Evolutionary conservation across 1,284 basidiomycete species (phyloP).

Genomic region (Ceratobasidium sp.): DNA sequence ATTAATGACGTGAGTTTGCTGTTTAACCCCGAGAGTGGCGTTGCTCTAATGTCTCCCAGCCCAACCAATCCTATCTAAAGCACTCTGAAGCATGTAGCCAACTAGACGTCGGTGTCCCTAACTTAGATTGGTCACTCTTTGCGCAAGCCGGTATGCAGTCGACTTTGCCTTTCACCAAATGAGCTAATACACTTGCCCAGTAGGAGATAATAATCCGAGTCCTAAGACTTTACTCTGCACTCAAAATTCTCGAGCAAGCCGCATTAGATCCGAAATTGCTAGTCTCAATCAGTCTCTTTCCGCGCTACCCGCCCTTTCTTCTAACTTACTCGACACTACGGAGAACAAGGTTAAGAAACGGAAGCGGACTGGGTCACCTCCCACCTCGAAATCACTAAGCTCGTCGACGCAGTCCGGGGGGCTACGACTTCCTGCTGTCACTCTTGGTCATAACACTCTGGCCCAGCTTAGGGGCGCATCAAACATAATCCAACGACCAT

Average conservation of each 20-base stretch:
- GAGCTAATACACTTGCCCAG: not conserved
- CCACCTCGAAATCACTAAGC: not conserved
- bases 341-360: slow-evolving; percentile 31
- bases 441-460: not conserved
- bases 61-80: slow-evolving; percentile 10
- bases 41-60: slow-evolving; percentile 3
- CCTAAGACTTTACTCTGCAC: not conserved
- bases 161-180: not conserved
- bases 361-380: slow-evolving; percentile 15
- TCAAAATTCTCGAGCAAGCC: not conserved
- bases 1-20: slow-evolving; percentile 19
- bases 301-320: slow-evolving; percentile 13
- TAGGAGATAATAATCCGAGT: not conserved
- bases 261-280: slow-evolving; percentile 14
- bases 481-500: not conserved
- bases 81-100: slow-evolving; percentile 7
- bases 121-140: slow-evolving; percentile 27
- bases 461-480: not conserved
- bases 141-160: slow-evolving; percentile 1
- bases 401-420: slow-evolving; percentile 2
- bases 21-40: not conserved
- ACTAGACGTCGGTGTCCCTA: slow-evolving; percentile 18
- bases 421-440: slow-evolving; percentile 9
- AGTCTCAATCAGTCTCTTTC: slow-evolving; percentile 4
- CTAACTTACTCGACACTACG: slow-evolving; percentile 5